A percentile compares a stretch with the other conserved stretches of the same genome.
These are phyloP conservation scores for Arctium lappa DNA, from an alignment of 129 eudicot species.

Conservation along the genomic window DNA sequence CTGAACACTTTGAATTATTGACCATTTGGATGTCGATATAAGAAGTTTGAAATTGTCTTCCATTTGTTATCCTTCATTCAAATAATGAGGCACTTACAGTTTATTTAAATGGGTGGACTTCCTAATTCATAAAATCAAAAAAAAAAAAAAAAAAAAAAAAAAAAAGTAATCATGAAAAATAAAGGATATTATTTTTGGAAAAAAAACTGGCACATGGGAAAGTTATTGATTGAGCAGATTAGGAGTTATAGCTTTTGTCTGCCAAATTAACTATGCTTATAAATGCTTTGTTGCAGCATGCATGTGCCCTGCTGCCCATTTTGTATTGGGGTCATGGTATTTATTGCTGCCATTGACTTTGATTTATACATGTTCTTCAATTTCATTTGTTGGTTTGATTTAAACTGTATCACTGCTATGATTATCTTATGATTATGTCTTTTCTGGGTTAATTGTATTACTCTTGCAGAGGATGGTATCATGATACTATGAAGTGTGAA, in stretches of 20 bases:
- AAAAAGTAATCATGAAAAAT: conserved; percentile 1
- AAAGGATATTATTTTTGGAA: conserved; percentile 4
- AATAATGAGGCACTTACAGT: conserved; percentile 14
- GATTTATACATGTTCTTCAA: background rate
- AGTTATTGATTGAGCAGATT: conserved; percentile 33
- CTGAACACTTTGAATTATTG: conserved; percentile 38
- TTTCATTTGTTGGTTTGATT: background rate
- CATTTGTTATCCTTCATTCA: conserved; percentile 6
- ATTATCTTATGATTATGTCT: background rate
- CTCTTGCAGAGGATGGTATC: background rate
- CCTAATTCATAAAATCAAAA: conserved; percentile 12
- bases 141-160: background rate
- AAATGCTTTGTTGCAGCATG: conserved; percentile 39
- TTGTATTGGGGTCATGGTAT: conserved; percentile 26
- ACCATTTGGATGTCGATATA: conserved; percentile 16
- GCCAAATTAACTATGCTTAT: conserved; percentile 38
- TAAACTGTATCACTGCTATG: background rate
- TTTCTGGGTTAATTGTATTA: background rate
- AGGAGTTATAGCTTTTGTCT: conserved; percentile 42
- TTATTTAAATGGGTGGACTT: conserved; percentile 16
- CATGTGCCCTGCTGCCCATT: conserved; percentile 42
- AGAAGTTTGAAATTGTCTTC: conserved; percentile 32
- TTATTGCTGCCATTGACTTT: conserved; percentile 26
- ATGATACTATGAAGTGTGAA: background rate
- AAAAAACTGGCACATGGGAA: conserved; percentile 32